A percentile compares a stretch with the other conserved stretches of the same genome.
Conservation (phyloP, 331 rosid species). For the Quercus phellos region DNA sequence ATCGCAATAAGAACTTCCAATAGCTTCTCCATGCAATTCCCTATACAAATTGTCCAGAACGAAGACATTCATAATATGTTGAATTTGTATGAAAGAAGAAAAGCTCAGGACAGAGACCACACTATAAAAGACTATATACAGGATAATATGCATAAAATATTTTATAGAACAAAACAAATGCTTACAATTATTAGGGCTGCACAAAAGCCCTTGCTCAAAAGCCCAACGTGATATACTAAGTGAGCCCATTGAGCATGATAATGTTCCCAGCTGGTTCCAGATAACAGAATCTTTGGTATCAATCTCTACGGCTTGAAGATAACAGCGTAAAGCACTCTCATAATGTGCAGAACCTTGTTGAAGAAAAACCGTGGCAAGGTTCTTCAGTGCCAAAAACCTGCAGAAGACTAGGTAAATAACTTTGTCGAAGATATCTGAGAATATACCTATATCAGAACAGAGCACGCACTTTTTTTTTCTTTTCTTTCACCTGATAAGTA, state of each 20-base stretch:
- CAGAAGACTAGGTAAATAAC: slow-evolving; percentile 26
- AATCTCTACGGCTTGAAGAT: slow-evolving; percentile 98
- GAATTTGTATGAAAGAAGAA: not conserved
- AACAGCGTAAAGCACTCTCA: slow-evolving; percentile 77
- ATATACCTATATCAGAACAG: not conserved
- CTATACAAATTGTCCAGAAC: slow-evolving; percentile 34
- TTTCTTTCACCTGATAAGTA: too few relatives aligned
- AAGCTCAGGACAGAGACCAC: not conserved
- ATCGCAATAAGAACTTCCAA: slow-evolving; percentile 97
- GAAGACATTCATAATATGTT: not conserved
- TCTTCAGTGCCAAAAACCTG: slow-evolving; percentile 94
- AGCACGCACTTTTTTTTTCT: not conserved
- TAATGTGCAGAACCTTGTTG: slow-evolving; percentile 79
- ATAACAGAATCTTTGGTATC: slow-evolving; percentile 92
- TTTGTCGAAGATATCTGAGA: not conserved
- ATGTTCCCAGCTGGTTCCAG: slow-evolving; percentile 95
- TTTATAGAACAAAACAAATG: slow-evolving; percentile 10
- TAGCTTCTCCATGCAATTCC: slow-evolving; percentile 99
- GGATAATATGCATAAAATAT: not conserved
- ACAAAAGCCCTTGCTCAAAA: slow-evolving; percentile 91
- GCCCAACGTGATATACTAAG: slow-evolving; percentile 98
- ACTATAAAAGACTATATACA: not conserved
- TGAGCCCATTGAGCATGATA: slow-evolving; percentile 87
- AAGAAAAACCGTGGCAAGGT: slow-evolving; percentile 87
- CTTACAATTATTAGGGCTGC: slow-evolving; percentile 98